A percentile compares a stretch with the other conserved stretches of the same genome.
phyloP scores from a whole-genome alignment of 148 eudicot genomes.

The Salicornia ramosissima region DNA sequence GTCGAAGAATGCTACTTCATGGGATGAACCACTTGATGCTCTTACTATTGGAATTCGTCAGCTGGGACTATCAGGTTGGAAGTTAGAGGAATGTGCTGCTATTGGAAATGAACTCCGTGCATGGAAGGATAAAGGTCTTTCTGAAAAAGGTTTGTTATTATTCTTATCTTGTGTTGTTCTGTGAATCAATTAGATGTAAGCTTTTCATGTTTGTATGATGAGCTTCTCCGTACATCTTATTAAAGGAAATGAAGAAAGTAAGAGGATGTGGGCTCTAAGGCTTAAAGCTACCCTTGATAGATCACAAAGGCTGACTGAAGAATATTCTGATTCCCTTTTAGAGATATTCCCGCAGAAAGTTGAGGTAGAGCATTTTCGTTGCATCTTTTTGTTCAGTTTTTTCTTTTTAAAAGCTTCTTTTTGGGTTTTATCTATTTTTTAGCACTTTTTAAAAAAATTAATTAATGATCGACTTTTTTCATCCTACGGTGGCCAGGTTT shows the following conservation, averaged over 20 bases:
- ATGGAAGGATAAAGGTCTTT: slow-evolving; percentile 74
- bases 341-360: slow-evolving; percentile 79
- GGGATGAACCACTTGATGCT: slow-evolving; percentile 67
- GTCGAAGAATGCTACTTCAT: slow-evolving; percentile 46
- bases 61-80: slow-evolving; percentile 87
- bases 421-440: too few relatives aligned
- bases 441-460: too few relatives aligned
- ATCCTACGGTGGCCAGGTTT: too few relatives aligned
- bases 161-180: not conserved
- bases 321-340: slow-evolving; percentile 85
- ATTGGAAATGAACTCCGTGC: slow-evolving; percentile 68
- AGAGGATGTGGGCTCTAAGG: slow-evolving; percentile 82
- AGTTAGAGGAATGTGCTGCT: slow-evolving; percentile 64
- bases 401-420: too few relatives aligned
- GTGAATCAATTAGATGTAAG: not conserved
- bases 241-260: slow-evolving; percentile 81
- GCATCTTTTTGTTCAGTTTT: not conserved
- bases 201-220: slow-evolving; percentile 6
- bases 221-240: slow-evolving; percentile 21
- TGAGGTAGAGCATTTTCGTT: slow-evolving; percentile 38
- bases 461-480: too few relatives aligned
- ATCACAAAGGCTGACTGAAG: slow-evolving; percentile 84
- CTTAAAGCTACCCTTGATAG: slow-evolving; percentile 98
- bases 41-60: slow-evolving; percentile 67
- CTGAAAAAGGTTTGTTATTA: slow-evolving; percentile 52